Base-by-base conservation (phyloP, 202 grass and related monocot genomes). In the Carex arenaria region DNA sequence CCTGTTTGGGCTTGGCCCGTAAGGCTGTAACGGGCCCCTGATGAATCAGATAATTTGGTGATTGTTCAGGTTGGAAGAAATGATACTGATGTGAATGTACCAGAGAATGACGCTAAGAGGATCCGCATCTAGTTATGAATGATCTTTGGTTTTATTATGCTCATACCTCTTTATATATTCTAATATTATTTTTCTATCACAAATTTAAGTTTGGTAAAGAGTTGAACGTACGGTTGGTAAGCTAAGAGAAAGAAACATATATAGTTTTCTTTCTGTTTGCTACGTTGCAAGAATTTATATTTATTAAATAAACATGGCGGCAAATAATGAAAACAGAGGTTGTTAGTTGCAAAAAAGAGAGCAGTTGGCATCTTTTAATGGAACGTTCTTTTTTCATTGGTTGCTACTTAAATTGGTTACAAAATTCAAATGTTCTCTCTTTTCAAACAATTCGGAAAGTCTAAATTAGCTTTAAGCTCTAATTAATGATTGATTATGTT, bases 61-160 rank as follows among this genome's bases (percentile, higher is more conserved):
- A 36, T 13, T 69, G 49, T 54, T 55, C 84, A 89, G 88, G 84
- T 68, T 23, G 8, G 26, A 67, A 84, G 80, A 40, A 79, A 80
- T 43, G 88, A 72, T 11, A 72, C 45, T 4, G 84, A 86, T 84
- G 53, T 70, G 69, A 75, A 80, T 31, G 84, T 89, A 18, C 84
- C 88, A 3, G 84, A 84, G 72, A 75, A 64, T 80, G 84, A 89
- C 74, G 80, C 80, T 36, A 89, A 89, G 80, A 83, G 88, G 80
- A 86, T 89, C 38, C 61, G 73, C 30, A 28, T 89, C 42, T 86
- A 89, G 80, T 65, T 26, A 26, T 1, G 0, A 26, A 26, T 26
- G 26, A 26, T 26, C 26, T 26, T 26, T n/a, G n/a, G n/a, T n/a
- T n/a, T n/a, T n/a, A n/a, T n/a, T n/a, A n/a, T n/a, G n/a, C n/a